Evolutionary conservation across 2,329 filamentous ascomycete genomes (phyloP), one percentile per base, ranked within the genome.

Genomic region (Nemania diffusa): DNA sequence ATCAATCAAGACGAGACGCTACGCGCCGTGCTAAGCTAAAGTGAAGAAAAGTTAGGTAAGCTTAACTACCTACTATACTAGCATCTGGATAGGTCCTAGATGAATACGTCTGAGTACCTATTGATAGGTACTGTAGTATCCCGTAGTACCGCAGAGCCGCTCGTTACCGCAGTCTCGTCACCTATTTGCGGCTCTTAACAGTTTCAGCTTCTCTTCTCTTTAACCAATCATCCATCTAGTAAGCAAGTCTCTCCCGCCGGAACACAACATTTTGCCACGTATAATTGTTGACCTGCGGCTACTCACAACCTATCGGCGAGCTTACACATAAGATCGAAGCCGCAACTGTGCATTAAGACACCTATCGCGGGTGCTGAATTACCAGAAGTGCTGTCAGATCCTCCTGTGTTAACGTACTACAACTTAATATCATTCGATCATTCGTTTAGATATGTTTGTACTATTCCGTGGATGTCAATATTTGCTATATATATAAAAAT

Each of bases 11-110:
- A 51, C 48, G 48, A 50, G 24, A 27, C n/a, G 26, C 34, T 64
- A 64, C 50, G 65, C 60, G 65, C 65, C 34, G 24, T 46, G 52
- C 63, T 57, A 46, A 55, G 29, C 48, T 40, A 57, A 55, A 53
- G 24, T 7, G 0, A 2, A 22, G 3, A 15, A 42, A 34, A 46
- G 37, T 46, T 51, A 59, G 5, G 44, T 51, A 58, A 58, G 56
- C 17, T 6, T 5, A 22, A 6, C 17, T n/a, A n/a, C n/a, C n/a
- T n/a, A n/a, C n/a, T n/a, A n/a, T n/a, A n/a, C n/a, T n/a, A n/a
- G n/a, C n/a, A n/a, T n/a, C n/a, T n/a, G n/a, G n/a, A n/a, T n/a
- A n/a, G n/a, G n/a, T n/a, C n/a, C n/a, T n/a, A n/a, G n/a, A n/a
- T n/a, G n/a, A n/a, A n/a, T n/a, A n/a, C n/a, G n/a, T n/a, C n/a